Percentiles rank a stretch among this genome's conserved stretches.
Conservation (phyloP, 73 alveolate species). For the Paramecium pentaurelia region DNA sequence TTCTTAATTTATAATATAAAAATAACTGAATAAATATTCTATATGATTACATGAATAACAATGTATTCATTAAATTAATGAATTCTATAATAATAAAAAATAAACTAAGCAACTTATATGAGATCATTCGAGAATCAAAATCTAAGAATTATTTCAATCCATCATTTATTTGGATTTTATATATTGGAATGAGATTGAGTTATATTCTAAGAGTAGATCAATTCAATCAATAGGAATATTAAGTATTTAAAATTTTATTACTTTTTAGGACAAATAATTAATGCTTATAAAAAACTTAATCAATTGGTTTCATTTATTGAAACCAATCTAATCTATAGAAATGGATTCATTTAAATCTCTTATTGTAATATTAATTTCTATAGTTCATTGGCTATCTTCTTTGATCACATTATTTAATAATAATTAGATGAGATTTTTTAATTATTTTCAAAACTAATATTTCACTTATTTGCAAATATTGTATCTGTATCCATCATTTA, state of each 20-base stretch:
- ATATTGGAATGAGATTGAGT: background rate
- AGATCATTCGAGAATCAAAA: background rate
- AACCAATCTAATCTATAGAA: background rate
- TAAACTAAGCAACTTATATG: background rate
- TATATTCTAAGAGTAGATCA: background rate
- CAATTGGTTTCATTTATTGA: background rate
- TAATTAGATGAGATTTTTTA: background rate
- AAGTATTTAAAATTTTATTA: background rate
- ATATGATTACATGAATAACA: background rate
- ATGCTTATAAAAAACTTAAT: background rate
- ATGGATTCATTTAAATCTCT: background rate
- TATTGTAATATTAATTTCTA: background rate
- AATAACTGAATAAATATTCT: background rate
- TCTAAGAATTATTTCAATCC: background rate
- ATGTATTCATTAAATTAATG: background rate
- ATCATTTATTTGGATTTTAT: background rate
- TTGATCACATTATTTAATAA: background rate
- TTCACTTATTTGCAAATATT: background rate
- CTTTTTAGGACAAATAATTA: background rate
- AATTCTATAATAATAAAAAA: background rate
- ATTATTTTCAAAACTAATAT: background rate
- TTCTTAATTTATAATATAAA: no score
- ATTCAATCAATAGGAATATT: background rate
- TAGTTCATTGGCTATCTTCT: background rate
- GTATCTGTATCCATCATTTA: background rate